These are phyloP conservation scores for Hypoxylon sp. DNA, from an alignment of 2,329 filamentous ascomycete genomes.

Conservation along the genomic window DNA sequence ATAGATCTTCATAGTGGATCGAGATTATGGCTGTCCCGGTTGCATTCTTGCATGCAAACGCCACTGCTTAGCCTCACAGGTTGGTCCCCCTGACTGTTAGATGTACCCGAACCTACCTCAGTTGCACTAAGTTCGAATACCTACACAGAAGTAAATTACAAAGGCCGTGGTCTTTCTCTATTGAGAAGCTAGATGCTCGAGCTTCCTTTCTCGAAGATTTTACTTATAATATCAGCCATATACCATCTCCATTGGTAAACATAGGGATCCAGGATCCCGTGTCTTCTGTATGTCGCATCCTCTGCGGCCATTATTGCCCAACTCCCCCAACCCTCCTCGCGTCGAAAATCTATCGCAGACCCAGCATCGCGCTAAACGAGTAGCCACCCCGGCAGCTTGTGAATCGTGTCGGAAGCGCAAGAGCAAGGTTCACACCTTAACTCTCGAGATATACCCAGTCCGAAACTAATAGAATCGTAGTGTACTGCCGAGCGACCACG, in stretches of 20 bases:
- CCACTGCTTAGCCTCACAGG: constrained; percentile 36
- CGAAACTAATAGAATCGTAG: constrained; percentile 31
- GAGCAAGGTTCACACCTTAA: constrained; percentile 34
- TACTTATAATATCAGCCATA: background rate
- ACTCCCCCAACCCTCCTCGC: constrained; percentile 38
- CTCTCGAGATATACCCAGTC: background rate
- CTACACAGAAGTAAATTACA: constrained; percentile 15
- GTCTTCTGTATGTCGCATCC: constrained; percentile 43
- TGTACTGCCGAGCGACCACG: constrained; percentile 48
- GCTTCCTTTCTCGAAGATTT: background rate
- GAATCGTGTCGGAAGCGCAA: constrained; percentile 45
- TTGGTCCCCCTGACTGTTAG: constrained; percentile 19
- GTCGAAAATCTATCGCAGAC: constrained; percentile 19
- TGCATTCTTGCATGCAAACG: constrained; percentile 38
- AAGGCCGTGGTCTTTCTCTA: constrained; percentile 1
- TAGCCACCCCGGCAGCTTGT: constrained; percentile 42
- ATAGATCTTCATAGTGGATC: constrained; percentile 28
- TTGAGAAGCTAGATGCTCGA: background rate
- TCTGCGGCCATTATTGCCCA: constrained; percentile 42
- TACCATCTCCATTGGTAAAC: constrained; percentile 9
- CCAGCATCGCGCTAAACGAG: constrained; percentile 39
- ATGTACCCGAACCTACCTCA: constrained; percentile 31
- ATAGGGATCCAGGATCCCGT: constrained; percentile 9
- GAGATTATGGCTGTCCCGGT: constrained; percentile 20
- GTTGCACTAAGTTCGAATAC: constrained; percentile 24